These are phyloP conservation scores for Chaetoscypha palmicola DNA, from an alignment of 2,329 filamentous ascomycete species.

Conservation along the genomic window DNA sequence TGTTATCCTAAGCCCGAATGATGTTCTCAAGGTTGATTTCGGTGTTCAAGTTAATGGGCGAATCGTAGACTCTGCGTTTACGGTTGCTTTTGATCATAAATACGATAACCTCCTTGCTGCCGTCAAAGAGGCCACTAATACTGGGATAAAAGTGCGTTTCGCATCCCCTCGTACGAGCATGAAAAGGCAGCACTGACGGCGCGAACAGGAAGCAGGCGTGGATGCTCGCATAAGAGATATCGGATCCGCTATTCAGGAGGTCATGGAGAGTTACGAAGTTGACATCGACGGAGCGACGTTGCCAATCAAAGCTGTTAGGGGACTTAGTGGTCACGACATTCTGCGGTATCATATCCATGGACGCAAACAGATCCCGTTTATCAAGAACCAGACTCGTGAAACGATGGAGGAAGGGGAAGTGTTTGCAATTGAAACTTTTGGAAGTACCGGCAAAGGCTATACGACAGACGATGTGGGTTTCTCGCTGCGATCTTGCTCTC, in stretches of 20 bases:
- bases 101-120: slow-evolving; percentile 62
- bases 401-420: slow-evolving; percentile 98
- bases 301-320: slow-evolving; percentile 48
- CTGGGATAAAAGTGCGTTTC: slow-evolving; percentile 55
- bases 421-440: slow-evolving; percentile 94
- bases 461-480: slow-evolving; percentile 70
- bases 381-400: slow-evolving; percentile 77
- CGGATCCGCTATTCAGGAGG: slow-evolving; percentile 49
- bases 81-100: slow-evolving; percentile 58
- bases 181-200: slow-evolving; percentile 47
- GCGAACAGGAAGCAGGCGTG: slow-evolving; percentile 66
- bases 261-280: slow-evolving; percentile 56
- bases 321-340: slow-evolving; percentile 70
- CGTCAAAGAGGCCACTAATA: slow-evolving; percentile 62
- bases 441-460: slow-evolving; percentile 83
- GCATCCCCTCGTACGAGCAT: slow-evolving; percentile 36
- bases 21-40: slow-evolving; percentile 70
- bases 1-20: slow-evolving; percentile 47
- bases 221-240: slow-evolving; percentile 74
- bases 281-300: slow-evolving; percentile 44
- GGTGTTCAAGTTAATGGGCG: slow-evolving; percentile 64
- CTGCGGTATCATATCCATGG: slow-evolving; percentile 85
- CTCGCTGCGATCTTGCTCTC: not conserved
- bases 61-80: slow-evolving; percentile 67
- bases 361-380: slow-evolving; percentile 86